phyloP scores from a whole-genome alignment of 129 eudicot species.

The Artemisia argyi region DNA sequence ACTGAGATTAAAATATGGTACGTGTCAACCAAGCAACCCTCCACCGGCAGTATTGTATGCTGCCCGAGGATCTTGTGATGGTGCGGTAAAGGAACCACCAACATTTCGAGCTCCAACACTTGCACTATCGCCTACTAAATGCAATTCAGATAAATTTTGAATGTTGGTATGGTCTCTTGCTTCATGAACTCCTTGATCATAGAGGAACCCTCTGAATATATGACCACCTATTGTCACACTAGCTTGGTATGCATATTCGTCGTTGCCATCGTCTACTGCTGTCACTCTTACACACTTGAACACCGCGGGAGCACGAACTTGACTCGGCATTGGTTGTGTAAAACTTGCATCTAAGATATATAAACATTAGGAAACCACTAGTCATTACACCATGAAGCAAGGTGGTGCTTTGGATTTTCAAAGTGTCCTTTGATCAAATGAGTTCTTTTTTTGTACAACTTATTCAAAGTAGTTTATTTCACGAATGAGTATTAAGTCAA shows the following conservation, averaged over 20 bases:
- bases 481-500: too few species aligned
- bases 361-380: not conserved
- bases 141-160: constrained; percentile 71
- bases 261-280: constrained; percentile 85
- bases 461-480: too few species aligned
- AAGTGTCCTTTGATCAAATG: too few species aligned
- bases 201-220: constrained; percentile 83
- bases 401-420: not conserved
- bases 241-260: constrained; percentile 91
- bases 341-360: constrained; percentile 54
- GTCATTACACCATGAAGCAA: not conserved
- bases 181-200: constrained; percentile 75
- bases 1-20: not conserved
- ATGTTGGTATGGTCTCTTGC: constrained; percentile 44
- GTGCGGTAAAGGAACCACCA: constrained; percentile 37
- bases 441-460: too few species aligned
- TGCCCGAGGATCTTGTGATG: constrained; percentile 49
- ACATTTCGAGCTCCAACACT: constrained; percentile 36
- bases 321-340: constrained; percentile 74
- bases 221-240: constrained; percentile 82
- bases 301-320: constrained; percentile 86
- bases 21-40: constrained; percentile 50
- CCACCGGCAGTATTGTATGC: constrained; percentile 60
- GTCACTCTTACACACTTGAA: constrained; percentile 90
- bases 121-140: constrained; percentile 56